Base-by-base conservation (phyloP, 139 green algal genomes). In the Parachlorella kessleri region DNA sequence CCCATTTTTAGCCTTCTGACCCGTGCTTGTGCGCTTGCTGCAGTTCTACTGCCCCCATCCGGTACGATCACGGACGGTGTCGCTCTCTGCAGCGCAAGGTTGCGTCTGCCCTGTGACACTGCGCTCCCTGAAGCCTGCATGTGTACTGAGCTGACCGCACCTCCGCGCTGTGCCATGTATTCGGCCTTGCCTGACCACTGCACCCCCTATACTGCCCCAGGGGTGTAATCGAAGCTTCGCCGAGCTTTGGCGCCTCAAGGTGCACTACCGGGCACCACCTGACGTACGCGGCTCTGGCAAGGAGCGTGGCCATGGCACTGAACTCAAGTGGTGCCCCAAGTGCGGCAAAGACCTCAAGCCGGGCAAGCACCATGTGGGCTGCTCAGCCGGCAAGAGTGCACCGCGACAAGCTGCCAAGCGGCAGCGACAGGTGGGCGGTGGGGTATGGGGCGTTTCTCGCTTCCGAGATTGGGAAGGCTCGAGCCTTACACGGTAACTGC, bases 331-430 rank as follows among this genome's bases (percentile, higher is more conserved):
- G 37, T 97, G 93, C 81, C 93, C 93, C 28, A 95, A 96, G 74
- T 97, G 93, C 66, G 83, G 82, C 28, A 92, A 93, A 75, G 81
- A 85, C n/a, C 77, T 97, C 10, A 93, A 95, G 66, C 89, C 91
- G 9, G 92, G 93, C 18, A 94, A 94, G 78, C 92, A 97, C 82
- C 93, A 97, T 73, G 91, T 97, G 10, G 90, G 90, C 32, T 97
- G 93, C 74, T 90, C 86, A 1, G 92, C 84, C 8, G 89, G 84
- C 32, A 85, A 81, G 40, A 77, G 55, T 36, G 84, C 83, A 38
- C 76, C 78, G 26, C 78, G 83, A 42, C 83, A 90, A 40, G 68
- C 79, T 24, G 81, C 78, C 36, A 89, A 89, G 66, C 35, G 85
- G 55, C 68, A 81, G 48, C 75, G 74, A 5, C 69, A 85, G 73